phyloP scores from a whole-genome alignment of 768 basidiomycete species.

The Kwoniella heveanensis region DNA sequence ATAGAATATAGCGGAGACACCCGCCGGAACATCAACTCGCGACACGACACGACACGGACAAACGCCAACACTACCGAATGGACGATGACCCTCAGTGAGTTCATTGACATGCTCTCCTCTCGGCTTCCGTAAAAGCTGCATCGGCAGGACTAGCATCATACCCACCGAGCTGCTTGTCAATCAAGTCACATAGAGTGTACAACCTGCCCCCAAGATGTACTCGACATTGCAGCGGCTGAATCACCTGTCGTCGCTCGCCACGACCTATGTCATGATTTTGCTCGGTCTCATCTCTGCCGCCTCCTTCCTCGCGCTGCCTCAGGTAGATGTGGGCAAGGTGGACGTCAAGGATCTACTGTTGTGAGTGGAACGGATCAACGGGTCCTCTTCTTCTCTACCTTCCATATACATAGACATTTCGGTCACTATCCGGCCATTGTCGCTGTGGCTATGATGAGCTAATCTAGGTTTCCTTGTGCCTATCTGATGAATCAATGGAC shows the following conservation, averaged over 20 bases:
- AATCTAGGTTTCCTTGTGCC: not conserved
- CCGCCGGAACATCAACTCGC: no score
- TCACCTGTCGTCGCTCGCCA: conserved; percentile 44
- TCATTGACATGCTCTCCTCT: no score
- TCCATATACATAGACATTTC: no score
- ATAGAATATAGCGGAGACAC: no score
- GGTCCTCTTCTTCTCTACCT: no score
- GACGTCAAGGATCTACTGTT: conserved; percentile 48
- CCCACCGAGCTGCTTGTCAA: not conserved
- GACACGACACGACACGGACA: not conserved
- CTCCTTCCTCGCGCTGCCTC: conserved; percentile 40
- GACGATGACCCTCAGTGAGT: no score
- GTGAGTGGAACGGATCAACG: conserved; percentile 23
- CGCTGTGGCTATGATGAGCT: no score
- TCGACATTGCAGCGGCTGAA: conserved; percentile 46
- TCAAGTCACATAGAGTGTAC: no score
- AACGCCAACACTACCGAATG: no score
- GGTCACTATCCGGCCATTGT: no score
- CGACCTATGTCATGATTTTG: conserved; percentile 48
- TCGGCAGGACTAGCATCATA: not conserved
- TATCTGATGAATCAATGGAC: not conserved
- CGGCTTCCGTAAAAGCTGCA: no score
- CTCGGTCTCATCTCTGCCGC: conserved; percentile 45
- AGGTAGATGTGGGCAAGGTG: conserved; percentile 37
- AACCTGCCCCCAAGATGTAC: conserved; percentile 34